Base-by-base conservation (phyloP, 768 basidiomycete genomes). In the Pleurotus salmoneostramineus region DNA sequence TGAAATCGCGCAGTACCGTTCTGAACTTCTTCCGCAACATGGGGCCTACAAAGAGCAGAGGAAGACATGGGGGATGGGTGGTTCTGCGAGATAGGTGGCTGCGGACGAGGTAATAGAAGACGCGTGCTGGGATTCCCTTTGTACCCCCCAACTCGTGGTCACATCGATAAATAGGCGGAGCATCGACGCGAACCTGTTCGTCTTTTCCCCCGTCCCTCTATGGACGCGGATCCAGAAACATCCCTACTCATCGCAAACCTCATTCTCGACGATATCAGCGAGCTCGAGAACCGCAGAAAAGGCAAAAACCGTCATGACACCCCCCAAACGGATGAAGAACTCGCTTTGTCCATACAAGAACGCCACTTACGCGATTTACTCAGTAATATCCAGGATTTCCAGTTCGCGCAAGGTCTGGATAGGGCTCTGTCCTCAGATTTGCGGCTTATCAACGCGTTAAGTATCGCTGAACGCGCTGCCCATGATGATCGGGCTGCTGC, bases 401-500 rank as follows among this genome's bases (percentile, higher is more conserved):
- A 64, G 12, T 63, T 80, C 8, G 81, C 83, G 0, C 66, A 64
- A 55, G 81, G 77, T 57, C 60, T 84, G 6, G 72, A 71, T n/a
- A 62, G 62, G 4, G 78, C 80, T 3, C 61, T 79, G n/a, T 67
- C 66, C 14, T 62, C 65, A 0, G 78, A 80, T 50, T 65, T 57
- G 0, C 60, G 58, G 3, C 63, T 73, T 8, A 60, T 83, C 0
- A 47, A 66, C 12, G 71, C 70, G 0, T 50, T 73, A 5, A 56
- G 52, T 1, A 60, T 69, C 1, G 61, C 73, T 8, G 76, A 83
- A 55, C 66, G 64, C 32, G 74, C 69, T 5, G 74, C 76, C 5
- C 59, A 58, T 0, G 76, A 79, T 33, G 80, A 84, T 61, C 74
- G 72, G 35, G 62, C 56, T 3, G 75, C 74, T 21, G 79, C 81